Conservation (phyloP, 164 flowering plant species). For the Vitis vinifera region DNA sequence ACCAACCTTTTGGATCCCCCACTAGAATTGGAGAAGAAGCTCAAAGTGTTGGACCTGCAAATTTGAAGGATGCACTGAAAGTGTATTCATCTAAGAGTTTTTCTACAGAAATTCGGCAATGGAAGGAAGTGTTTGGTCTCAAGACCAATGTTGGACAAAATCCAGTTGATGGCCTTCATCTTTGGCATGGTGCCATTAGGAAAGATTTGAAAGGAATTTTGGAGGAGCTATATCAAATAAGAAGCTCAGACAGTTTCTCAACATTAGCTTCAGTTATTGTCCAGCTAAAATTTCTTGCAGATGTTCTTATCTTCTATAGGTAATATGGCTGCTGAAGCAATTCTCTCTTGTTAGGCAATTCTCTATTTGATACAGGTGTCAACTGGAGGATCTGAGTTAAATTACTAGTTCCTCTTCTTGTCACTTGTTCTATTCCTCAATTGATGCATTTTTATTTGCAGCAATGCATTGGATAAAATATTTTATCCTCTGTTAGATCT, state of each 20-base stretch:
- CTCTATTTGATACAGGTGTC: conserved; percentile 7
- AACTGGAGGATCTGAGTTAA: conserved; percentile 2
- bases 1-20: conserved; percentile 13
- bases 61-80: conserved; percentile 23
- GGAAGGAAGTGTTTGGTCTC: conserved; percentile 10
- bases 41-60: conserved; percentile 20
- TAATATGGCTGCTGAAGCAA: conserved; percentile 26
- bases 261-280: conserved; percentile 37
- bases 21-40: conserved; percentile 17
- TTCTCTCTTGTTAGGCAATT: conserved; percentile 3
- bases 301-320: conserved; percentile 71
- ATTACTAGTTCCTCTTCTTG: conserved; percentile 2
- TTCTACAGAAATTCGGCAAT: conserved; percentile 14
- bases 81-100: conserved; percentile 17
- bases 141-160: conserved; percentile 15
- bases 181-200: conserved; percentile 62
- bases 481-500: conserved; percentile 43
- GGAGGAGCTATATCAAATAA: conserved; percentile 41
- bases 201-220: conserved; percentile 52
- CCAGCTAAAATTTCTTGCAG: conserved; percentile 61
- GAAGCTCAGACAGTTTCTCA: conserved; percentile 32
- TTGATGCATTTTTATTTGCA: conserved; percentile 29
- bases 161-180: conserved; percentile 46
- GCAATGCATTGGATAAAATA: conserved; percentile 60
- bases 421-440: conserved; percentile 3